Percentiles rank a stretch among this genome's conserved stretches.
Evolutionary conservation across 78 protist genomes (phyloP).

Genomic region (Speleostelium caveatum): DNA sequence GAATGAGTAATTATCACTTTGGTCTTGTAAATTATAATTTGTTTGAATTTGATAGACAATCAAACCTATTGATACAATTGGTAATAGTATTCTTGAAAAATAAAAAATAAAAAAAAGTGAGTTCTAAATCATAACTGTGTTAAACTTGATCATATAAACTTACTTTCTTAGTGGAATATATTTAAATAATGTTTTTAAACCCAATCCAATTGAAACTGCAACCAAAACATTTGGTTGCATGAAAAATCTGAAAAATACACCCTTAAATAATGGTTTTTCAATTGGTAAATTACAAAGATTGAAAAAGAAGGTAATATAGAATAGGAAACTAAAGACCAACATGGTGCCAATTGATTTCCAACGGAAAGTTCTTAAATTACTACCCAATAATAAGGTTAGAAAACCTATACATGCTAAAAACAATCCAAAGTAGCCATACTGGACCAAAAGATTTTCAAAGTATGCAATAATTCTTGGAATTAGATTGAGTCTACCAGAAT

Average conservation of each 20-base stretch:
- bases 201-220: slow-evolving; percentile 52
- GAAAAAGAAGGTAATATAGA: slow-evolving; percentile 73
- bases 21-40: slow-evolving; percentile 50
- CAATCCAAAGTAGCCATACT: slow-evolving; percentile 11
- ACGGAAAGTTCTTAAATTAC: slow-evolving; percentile 38
- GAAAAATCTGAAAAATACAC: slow-evolving; percentile 72
- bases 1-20: slow-evolving; percentile 56
- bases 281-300: slow-evolving; percentile 77
- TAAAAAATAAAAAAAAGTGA: not conserved
- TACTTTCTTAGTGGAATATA: not conserved
- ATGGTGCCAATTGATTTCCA: slow-evolving; percentile 67
- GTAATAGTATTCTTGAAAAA: slow-evolving; percentile 23
- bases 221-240: slow-evolving; percentile 77
- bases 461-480: slow-evolving; percentile 6
- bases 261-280: slow-evolving; percentile 66
- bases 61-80: not conserved
- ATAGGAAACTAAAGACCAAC: slow-evolving; percentile 56
- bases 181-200: slow-evolving; percentile 5
- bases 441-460: slow-evolving; percentile 17
- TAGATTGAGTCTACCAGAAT: slow-evolving; percentile 25
- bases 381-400: slow-evolving; percentile 21
- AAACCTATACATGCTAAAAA: slow-evolving; percentile 51
- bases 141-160: not conserved
- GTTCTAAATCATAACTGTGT: not conserved
- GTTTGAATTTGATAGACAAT: slow-evolving; percentile 10